Evolutionary conservation across 805 yeast genomes (phyloP), one percentile per base, ranked within the genome.

Genomic region (Sugiyamaella boreocaroliniensis): DNA sequence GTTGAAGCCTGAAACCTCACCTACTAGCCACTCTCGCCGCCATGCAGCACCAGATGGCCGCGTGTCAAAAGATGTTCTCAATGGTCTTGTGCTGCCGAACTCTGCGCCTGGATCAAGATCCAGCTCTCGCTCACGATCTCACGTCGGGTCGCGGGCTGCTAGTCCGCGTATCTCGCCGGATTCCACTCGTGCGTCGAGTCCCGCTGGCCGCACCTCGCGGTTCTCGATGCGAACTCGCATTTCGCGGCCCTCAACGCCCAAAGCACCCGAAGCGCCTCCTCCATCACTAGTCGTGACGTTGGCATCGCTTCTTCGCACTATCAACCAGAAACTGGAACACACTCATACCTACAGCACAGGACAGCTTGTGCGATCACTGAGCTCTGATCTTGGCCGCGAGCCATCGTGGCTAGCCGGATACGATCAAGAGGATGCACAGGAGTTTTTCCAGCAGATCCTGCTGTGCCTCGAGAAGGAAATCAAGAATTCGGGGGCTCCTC

Each of bases 401-500:
- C 47, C 48, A 14, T 40, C 48, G 10, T 49, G 46, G 42, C 47
- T 47, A 3, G 69, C 81, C 51, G 93, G 97, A 1, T 88, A 88
- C 64, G 89, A 87, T 63, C 98, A 90, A 70, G 97, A 90, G 67
- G 98, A 90, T 71, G 97, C 97, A 0, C 97, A 90, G 68, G 98
- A 90, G 67, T 90, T 90, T 63, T 90, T 90, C 71, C 97, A 90
- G 47, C 80, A 66, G 57, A 53, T 69, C 14, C 55, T 69, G 45
- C 53, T 55, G 15, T 62, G 64, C 8, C 52, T 69, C 20, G 73
- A 69, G 49, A 62, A 58, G 29, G 71, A 67, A 16, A 53, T 55
- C 41, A 61, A 64, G 48, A 32, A 43, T 4, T 20, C 20, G 15
- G 34, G 15, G 14, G 43, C 19, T 15, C 16, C 18, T n/a, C 19